phyloP scores from a whole-genome alignment of 768 basidiomycete species.

The Kwoniella shandongensis region DNA sequence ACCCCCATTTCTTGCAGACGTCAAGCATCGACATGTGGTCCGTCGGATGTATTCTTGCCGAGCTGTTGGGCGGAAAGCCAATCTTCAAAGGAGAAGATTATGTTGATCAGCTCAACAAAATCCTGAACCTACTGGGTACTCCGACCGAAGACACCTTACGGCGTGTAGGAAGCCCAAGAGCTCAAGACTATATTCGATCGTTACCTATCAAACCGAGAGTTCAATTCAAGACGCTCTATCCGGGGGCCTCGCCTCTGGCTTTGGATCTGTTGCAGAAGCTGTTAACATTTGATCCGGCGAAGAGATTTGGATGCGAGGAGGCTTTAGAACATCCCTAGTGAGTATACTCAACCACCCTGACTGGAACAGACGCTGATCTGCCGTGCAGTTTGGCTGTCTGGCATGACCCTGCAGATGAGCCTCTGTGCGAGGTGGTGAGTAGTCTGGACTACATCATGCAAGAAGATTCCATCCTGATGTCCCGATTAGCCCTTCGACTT shows the following conservation, averaged over 20 bases:
- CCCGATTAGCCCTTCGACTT: conserved; percentile 76
- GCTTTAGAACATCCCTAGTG: conserved; percentile 89
- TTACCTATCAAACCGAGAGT: conserved; percentile 95
- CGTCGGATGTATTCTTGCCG: conserved; percentile 58
- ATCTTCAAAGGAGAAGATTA: conserved; percentile 61
- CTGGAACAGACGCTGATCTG: conserved; percentile 91
- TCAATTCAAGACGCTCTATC: conserved; percentile 86
- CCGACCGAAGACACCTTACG: conserved; percentile 95
- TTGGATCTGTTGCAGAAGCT: conserved; percentile 89
- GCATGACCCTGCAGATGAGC: conserved; percentile 97
- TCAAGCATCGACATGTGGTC: conserved; percentile 56
- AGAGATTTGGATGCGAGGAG: conserved; percentile 93
- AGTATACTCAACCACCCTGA: conserved; percentile 62
- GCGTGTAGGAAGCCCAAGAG: conserved; percentile 91
- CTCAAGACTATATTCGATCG: conserved; percentile 79
- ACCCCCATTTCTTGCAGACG: too few species aligned
- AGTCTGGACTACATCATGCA: background rate
- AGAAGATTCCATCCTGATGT: background rate
- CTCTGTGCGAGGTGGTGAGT: conserved; percentile 70
- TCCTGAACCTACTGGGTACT: conserved; percentile 96
- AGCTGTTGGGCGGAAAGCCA: conserved; percentile 56
- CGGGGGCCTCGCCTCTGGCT: conserved; percentile 87
- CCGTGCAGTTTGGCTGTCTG: conserved; percentile 64
- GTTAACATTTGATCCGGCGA: conserved; percentile 93
- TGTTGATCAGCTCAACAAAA: conserved; percentile 97